Conservation (phyloP, 139 green algal genomes). For the Astrephomene gubernaculifera region DNA sequence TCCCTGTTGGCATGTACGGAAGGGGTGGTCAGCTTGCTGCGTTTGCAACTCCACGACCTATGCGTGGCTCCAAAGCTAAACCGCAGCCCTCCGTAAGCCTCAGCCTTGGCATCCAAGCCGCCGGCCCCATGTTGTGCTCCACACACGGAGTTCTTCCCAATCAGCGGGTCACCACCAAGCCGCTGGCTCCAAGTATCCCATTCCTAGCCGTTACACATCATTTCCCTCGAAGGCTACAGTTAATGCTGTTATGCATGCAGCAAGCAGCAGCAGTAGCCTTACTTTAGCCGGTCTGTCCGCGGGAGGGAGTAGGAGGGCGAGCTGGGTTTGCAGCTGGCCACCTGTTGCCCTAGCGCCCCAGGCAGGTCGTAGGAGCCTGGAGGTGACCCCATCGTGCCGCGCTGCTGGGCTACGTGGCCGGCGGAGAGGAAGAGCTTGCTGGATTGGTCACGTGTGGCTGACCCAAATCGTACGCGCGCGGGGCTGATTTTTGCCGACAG, state of each 20-base stretch:
- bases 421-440: slow-evolving; percentile 13
- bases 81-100: too few relatives aligned
- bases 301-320: slow-evolving; percentile 34
- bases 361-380: slow-evolving; percentile 35
- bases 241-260: too few relatives aligned
- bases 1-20: not conserved
- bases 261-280: too few relatives aligned
- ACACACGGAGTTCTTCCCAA: too few relatives aligned
- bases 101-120: too few relatives aligned
- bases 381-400: slow-evolving; percentile 34
- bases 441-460: not conserved
- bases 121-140: too few relatives aligned
- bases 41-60: too few relatives aligned
- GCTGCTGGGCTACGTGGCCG: not conserved
- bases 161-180: too few relatives aligned
- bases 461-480: slow-evolving; percentile 2
- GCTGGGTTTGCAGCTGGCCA: slow-evolving; percentile 6
- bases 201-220: too few relatives aligned
- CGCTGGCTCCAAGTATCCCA: too few relatives aligned
- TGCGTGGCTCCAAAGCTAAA: too few relatives aligned
- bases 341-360: slow-evolving; percentile 15
- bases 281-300: slow-evolving; percentile 43
- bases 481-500: not conserved
- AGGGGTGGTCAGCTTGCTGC: not conserved
- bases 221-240: too few relatives aligned